Percentiles rank a stretch among this genome's conserved stretches.
These are phyloP conservation scores for Candida michaelii DNA, from an alignment of 805 yeast genomes.

Conservation along the genomic window DNA sequence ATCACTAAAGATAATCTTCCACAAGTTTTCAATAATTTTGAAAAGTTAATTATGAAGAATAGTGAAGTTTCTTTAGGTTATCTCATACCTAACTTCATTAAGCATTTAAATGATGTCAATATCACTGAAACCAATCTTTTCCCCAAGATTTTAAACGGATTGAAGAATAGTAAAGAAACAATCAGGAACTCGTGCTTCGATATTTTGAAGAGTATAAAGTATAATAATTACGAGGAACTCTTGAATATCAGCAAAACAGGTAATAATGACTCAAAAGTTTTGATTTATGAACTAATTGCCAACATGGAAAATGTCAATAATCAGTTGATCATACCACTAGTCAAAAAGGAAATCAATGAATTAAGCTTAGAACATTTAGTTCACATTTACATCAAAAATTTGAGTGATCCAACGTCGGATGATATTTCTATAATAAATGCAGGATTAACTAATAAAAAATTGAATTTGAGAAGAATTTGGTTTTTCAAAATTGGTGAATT, in stretches of 20 bases:
- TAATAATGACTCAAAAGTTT: constrained; percentile 63
- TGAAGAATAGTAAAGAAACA: constrained; percentile 70
- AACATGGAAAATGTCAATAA: constrained; percentile 25
- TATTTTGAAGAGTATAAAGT: constrained; percentile 18
- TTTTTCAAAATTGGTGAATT: constrained; percentile 46
- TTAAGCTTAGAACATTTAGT: constrained; percentile 50
- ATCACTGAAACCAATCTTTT: constrained; percentile 33
- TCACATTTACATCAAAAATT: constrained; percentile 47
- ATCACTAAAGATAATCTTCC: constrained; percentile 22
- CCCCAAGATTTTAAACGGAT: constrained; percentile 26
- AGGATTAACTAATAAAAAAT: constrained; percentile 69
- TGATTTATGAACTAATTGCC: constrained; percentile 47
- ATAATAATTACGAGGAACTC: constrained; percentile 20
- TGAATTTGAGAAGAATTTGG: constrained; percentile 69
- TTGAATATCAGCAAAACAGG: constrained; percentile 61
- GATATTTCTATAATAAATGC: constrained; percentile 34
- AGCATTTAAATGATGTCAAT: constrained; percentile 8
- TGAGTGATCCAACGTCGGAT: constrained; percentile 12
- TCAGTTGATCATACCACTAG: constrained; percentile 46
- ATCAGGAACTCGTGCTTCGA: constrained; percentile 53
- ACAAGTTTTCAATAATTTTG: constrained; percentile 7
- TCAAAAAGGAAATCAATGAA: constrained; percentile 78
- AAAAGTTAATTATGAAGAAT: constrained; percentile 16
- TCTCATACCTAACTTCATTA: constrained; percentile 53
- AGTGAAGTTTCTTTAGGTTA: constrained; percentile 46